Base-by-base conservation (phyloP, 352 stramenopile genomes). In the Blastocystis sp. region DNA sequence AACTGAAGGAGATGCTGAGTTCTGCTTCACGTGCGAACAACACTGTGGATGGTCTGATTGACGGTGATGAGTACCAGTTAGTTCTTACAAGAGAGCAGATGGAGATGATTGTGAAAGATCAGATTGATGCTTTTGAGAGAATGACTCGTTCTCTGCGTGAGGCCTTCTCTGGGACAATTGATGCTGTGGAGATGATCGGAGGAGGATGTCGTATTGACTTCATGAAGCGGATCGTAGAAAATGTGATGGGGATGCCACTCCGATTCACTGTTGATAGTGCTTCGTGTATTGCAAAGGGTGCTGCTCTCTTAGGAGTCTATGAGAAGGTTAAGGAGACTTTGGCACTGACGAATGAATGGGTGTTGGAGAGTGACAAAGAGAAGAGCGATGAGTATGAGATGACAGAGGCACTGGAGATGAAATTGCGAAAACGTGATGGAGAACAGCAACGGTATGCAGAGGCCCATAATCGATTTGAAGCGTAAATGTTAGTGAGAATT, bases 401-500 rank as follows among this genome's bases (percentile, higher is more conserved):
- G 4, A 60, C 82, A 40, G 64, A 93, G 7, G 91, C 90, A 24
- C 51, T 94, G 22, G 94, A 96, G 84, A 84, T 92, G 35, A 90
- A 93, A 90, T 94, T 96, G 89, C 92, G 94, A 58, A 90, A 91
- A 24, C 92, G 91, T 58, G 94, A 96, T 90, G 91, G 92, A 33
- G 91, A 94, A 22, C 90, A 95, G 60, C 81, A 91, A 15, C 91
- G 92, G 17, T 93, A 95, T 56, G 93, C 93, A 35, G 90, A 96
- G 60, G 93, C 95, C 56, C 92, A 92, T 78, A 97, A 97, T 91
- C 93, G 93, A 66, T 94, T 97, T 56, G 95, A 97, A 90, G 92
- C 92, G 73, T 96, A 96, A 81, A 91, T 96, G 57, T 96, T 96
- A 89, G 93, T 96, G 81, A 96, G 96, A 24, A 92, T 93, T 94